Evolutionary conservation across 2,329 filamentous ascomycete species (phyloP).

Genomic region (Microdochium bolleyi): DNA sequence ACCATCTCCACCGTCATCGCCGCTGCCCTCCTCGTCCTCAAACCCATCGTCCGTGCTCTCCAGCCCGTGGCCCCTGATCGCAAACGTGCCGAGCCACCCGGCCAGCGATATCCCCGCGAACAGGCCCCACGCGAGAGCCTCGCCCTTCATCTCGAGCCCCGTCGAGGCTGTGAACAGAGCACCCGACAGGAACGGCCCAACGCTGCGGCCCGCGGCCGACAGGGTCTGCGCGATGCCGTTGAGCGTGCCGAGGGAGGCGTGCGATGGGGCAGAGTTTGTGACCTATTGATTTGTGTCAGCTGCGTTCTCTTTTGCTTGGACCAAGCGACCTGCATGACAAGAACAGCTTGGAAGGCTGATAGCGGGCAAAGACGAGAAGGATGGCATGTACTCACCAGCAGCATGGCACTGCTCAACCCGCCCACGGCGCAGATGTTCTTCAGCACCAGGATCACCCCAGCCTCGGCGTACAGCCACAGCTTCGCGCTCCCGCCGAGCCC

Average conservation of each 20-base stretch:
- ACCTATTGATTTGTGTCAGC: slow-evolving; percentile 45
- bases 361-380: not conserved
- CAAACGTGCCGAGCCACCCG: slow-evolving; percentile 73
- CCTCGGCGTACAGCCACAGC: slow-evolving; percentile 67
- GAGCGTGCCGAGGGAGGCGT: slow-evolving; percentile 77
- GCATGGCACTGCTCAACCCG: slow-evolving; percentile 79
- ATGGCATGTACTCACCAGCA: slow-evolving; percentile 54
- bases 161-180: slow-evolving; percentile 76
- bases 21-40: slow-evolving; percentile 22
- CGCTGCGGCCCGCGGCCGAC: slow-evolving; percentile 79
- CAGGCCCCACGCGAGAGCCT: slow-evolving; percentile 76
- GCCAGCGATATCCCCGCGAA: slow-evolving; percentile 78
- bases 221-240: slow-evolving; percentile 93
- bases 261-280: slow-evolving; percentile 84
- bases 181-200: slow-evolving; percentile 83
- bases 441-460: slow-evolving; percentile 73
- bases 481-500: slow-evolving; percentile 51
- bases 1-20: slow-evolving; percentile 13
- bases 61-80: slow-evolving; percentile 58
- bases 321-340: not conserved
- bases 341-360: not conserved
- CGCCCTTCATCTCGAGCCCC: slow-evolving; percentile 68
- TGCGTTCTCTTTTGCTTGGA: not conserved
- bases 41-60: slow-evolving; percentile 48
- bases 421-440: slow-evolving; percentile 90